Base-by-base conservation (phyloP, 495 filamentous ascomycete species). In the Penicillium coffeae region DNA sequence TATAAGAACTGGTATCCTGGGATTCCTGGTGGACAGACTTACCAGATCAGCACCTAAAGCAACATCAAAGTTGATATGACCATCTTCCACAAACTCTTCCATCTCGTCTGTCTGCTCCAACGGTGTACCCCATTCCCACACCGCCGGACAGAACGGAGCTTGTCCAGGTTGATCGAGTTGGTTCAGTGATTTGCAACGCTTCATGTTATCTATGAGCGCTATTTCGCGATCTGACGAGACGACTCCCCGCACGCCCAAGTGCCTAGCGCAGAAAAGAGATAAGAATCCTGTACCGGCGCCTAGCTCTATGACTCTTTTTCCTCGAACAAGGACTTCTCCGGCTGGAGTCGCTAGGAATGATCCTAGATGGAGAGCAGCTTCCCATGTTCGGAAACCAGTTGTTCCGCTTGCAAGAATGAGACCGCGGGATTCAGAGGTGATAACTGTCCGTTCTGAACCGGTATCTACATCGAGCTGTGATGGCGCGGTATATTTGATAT, bases 311-410 rank as follows among this genome's bases (percentile, higher is more conserved):
- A 96, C 72, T 0, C 68, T 73, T 51, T 85, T 85, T 10, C 71
- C 72, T 30, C 51, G 50, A 9, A 93, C 63, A 12, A 79, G 50
- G 9, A 53, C 47, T 38, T 53, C 56, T 10, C 75, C 80, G 1
- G 55, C 39, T 0, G 60, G 41, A 0, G 72, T 67, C 9, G 78
- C 70, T 25, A 93, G 81, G 53, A 84, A 95, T 16, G 87, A 78
- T 0, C 84, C 89, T 0, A 96, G 75, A 60, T 90, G 86, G n/a
- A 97, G 68, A 0, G 89, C 83, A 3, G 92, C 92, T 69, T 96
- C 92, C 92, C 92, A 97, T 4, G 92, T 97, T 9, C 92, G 81
- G 21, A 89, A 73, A 0, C 92, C 92, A 0, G 92, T 96, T 2
- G 88, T 95, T 3, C 88, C 89, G 5, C 75, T 69, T 0, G 81